Conservation (phyloP, 257 asterid genomes). For the Solanum arcanum region DNA sequence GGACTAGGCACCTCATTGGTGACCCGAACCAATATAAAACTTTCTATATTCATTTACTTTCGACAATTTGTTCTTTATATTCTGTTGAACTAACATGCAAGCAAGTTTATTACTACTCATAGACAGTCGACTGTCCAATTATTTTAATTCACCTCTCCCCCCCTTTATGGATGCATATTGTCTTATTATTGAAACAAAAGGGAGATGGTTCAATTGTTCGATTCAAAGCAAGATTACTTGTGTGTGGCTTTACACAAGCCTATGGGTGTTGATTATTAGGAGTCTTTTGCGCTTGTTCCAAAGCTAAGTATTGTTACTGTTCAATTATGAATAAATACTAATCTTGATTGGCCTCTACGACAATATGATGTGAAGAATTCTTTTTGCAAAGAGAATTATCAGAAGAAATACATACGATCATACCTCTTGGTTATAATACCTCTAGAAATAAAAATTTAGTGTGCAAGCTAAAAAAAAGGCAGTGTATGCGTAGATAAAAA, state of each 20-base stretch:
- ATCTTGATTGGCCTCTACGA: not conserved
- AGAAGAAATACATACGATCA: not conserved
- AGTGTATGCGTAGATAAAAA: no score
- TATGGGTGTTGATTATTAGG: not conserved
- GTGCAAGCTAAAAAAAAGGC: not conserved
- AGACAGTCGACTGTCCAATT: no score
- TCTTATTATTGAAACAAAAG: not conserved
- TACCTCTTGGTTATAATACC: not conserved
- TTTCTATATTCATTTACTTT: no score
- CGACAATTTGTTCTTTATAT: no score
- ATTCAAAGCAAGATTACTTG: not conserved
- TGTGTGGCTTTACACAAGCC: not conserved
- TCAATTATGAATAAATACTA: no score
- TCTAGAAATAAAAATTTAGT: not conserved
- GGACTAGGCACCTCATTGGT: no score
- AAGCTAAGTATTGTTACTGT: not conserved
- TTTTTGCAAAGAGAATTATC: not conserved
- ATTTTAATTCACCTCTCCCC: no score
- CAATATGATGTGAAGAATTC: not conserved
- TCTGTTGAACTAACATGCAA: no score
- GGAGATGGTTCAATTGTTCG: not conserved
- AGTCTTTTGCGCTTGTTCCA: not conserved
- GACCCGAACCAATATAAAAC: no score
- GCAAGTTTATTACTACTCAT: no score
- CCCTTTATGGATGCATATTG: no score